Percentiles rank a stretch among this genome's conserved stretches.
Evolutionary conservation across 2,329 filamentous ascomycete species (phyloP).

Genomic region (Mariannaea elegans): DNA sequence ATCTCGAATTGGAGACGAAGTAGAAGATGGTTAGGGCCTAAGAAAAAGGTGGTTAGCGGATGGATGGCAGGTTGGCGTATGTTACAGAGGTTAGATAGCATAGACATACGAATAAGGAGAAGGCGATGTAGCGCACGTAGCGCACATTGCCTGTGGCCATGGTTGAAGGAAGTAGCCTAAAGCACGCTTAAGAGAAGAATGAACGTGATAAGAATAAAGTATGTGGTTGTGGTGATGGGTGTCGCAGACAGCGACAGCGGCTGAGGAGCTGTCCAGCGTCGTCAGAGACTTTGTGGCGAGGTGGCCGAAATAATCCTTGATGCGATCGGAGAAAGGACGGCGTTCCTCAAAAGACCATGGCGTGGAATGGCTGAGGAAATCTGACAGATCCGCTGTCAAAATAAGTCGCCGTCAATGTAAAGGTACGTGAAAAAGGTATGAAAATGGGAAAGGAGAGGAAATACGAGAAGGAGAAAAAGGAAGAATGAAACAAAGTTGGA

Average conservation of each 20-base stretch:
- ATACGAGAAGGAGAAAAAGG: background rate
- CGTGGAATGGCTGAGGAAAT: background rate
- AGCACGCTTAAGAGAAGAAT: slow-evolving; percentile 17
- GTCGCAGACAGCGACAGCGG: slow-evolving; percentile 17
- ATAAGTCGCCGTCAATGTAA: slow-evolving; percentile 5
- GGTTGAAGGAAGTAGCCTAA: slow-evolving; percentile 42
- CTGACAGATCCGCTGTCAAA: slow-evolving; percentile 10
- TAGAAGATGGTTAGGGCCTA: slow-evolving; percentile 68
- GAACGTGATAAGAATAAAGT: slow-evolving; percentile 20
- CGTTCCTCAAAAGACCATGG: slow-evolving; percentile 18
- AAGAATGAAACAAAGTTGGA: slow-evolving; percentile 16
- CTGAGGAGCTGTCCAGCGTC: slow-evolving; percentile 4
- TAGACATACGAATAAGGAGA: slow-evolving; percentile 81
- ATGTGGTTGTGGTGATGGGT: slow-evolving; percentile 30
- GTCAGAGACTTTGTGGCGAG: slow-evolving; percentile 17
- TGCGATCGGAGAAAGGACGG: slow-evolving; percentile 1
- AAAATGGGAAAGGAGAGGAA: background rate
- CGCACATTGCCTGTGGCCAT: slow-evolving; percentile 77
- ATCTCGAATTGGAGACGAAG: slow-evolving; percentile 73
- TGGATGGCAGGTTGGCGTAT: slow-evolving; percentile 11
- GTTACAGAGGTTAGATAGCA: background rate
- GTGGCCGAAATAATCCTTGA: slow-evolving; percentile 6
- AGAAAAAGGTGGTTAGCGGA: slow-evolving; percentile 22
- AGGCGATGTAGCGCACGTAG: slow-evolving; percentile 80
- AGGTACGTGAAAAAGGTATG: slow-evolving; percentile 13